A percentile compares a stretch with the other conserved stretches of the same genome.
Evolutionary conservation across 768 basidiomycete genomes (phyloP).

Genomic region (Symmetrospora coprosmae): DNA sequence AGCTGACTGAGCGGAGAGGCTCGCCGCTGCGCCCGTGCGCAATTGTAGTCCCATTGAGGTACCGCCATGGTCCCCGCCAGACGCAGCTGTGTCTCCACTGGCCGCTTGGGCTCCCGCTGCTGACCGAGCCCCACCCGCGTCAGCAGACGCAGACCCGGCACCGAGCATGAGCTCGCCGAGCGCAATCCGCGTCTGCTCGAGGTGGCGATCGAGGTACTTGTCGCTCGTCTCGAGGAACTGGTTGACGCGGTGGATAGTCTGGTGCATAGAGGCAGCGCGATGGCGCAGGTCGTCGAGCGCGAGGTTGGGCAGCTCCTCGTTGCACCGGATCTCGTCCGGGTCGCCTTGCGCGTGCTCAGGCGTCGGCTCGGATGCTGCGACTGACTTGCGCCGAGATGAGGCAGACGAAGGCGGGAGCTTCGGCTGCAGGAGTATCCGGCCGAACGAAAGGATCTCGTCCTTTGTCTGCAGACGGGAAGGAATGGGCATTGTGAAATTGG

Average conservation of each 20-base stretch:
- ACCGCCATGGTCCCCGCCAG: not conserved
- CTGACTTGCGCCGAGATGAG: not conserved
- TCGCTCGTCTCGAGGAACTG: constrained; percentile 8
- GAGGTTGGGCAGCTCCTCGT: constrained; percentile 3
- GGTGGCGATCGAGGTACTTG: not conserved
- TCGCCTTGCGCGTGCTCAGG: not conserved
- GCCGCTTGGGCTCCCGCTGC: not conserved
- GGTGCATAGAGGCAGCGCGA: constrained; percentile 4
- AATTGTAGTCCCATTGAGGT: too few relatives aligned
- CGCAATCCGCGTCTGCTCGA: not conserved
- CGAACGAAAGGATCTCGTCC: constrained; percentile 5
- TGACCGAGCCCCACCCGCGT: not conserved
- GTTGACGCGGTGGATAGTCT: not conserved
- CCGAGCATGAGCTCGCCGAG: not conserved
- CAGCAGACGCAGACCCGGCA: not conserved
- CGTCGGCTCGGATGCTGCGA: not conserved
- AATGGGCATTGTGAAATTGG: not conserved
- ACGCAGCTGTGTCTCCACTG: not conserved
- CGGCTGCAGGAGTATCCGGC: not conserved
- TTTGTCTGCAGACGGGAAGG: not conserved
- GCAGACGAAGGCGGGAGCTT: not conserved
- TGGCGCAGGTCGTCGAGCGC: not conserved
- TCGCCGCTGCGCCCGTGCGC: too few relatives aligned
- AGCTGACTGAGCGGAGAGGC: too few relatives aligned
- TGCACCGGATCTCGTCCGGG: not conserved